These are phyloP conservation scores for Podaxis rugospora DNA, from an alignment of 768 basidiomycete genomes.

Conservation along the genomic window DNA sequence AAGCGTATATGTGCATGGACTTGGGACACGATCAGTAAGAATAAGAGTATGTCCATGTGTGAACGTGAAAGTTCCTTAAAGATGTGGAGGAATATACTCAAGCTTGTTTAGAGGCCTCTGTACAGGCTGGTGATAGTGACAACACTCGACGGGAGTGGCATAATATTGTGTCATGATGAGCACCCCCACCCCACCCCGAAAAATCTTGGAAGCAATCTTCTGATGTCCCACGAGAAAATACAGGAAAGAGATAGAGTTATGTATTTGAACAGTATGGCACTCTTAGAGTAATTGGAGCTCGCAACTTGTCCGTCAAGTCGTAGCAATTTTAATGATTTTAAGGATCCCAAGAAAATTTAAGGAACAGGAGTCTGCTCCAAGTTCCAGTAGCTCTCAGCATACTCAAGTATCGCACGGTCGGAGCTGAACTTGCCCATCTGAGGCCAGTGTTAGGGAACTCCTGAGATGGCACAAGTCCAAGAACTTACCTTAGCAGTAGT, in stretches of 20 bases:
- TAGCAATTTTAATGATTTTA: neutral
- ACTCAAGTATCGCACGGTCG: slow-evolving; percentile 88
- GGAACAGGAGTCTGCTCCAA: slow-evolving; percentile 43
- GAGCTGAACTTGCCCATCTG: slow-evolving; percentile 97
- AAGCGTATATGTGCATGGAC: no score
- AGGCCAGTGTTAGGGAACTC: neutral
- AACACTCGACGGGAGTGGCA: no score
- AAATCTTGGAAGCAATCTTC: no score
- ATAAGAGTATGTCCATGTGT: no score
- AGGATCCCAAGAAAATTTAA: neutral
- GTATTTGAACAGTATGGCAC: neutral
- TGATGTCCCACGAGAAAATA: neutral
- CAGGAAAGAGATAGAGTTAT: neutral
- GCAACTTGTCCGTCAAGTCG: neutral
- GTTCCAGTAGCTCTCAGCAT: slow-evolving; percentile 87
- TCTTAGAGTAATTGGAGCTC: neutral
- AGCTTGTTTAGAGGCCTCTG: no score
- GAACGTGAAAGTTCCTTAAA: no score
- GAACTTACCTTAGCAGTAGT: slow-evolving; percentile 67
- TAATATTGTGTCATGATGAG: no score
- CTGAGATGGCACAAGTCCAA: neutral
- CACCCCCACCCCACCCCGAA: no score
- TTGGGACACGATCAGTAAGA: no score
- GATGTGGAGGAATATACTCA: no score
- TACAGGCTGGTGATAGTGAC: no score